Conservation (phyloP, 305 asterid genomes). For the Ilex paraguariensis region DNA sequence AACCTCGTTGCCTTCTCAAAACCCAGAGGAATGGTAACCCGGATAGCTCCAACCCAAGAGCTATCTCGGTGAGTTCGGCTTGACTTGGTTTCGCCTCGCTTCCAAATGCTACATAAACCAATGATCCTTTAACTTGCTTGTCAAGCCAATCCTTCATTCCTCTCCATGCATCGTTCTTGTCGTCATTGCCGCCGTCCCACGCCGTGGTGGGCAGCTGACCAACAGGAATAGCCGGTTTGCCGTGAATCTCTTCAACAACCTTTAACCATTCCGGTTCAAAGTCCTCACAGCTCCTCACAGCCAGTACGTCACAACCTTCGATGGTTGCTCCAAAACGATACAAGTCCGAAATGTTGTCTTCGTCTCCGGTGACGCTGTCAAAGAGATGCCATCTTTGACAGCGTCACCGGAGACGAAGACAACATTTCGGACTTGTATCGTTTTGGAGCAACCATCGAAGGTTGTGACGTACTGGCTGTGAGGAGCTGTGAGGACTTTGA, state of each 20-base stretch:
- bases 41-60: no score
- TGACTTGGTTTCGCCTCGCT: no score
- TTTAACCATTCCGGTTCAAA: slow-evolving; percentile 26
- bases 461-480: slow-evolving; percentile 18
- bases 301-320: slow-evolving; percentile 18
- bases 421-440: slow-evolving; percentile 24
- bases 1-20: no score
- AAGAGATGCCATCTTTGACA: neutral
- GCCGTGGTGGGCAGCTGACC: neutral
- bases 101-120: no score
- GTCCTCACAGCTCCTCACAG: slow-evolving; percentile 25
- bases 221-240: no score
- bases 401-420: neutral
- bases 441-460: slow-evolving; percentile 11
- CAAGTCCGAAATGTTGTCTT: slow-evolving; percentile 12
- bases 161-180: neutral
- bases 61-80: no score
- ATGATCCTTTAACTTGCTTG: neutral
- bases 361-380: neutral
- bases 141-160: neutral
- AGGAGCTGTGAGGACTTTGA: slow-evolving; percentile 36
- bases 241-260: neutral
- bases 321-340: slow-evolving; percentile 23
- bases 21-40: no score
- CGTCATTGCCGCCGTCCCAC: neutral